A percentile compares a stretch with the other conserved stretches of the same genome.
Evolutionary conservation across 345 rosid genomes (phyloP).

Genomic region (Odontarrhena argentea): DNA sequence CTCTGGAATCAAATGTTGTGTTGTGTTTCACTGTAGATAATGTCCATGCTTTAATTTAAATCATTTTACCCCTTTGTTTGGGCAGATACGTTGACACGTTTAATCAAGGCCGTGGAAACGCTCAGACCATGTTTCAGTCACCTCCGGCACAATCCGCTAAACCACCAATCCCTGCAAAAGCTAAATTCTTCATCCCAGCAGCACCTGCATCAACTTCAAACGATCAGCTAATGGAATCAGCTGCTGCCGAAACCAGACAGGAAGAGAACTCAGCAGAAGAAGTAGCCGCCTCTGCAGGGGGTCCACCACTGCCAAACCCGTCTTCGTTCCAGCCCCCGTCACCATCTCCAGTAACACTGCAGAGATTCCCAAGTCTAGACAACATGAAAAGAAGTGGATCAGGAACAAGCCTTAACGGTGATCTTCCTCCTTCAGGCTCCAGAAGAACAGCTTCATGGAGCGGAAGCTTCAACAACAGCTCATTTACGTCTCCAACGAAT

Average conservation of each 20-base stretch:
- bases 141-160: conserved; percentile 64
- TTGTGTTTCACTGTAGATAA: conserved; percentile 19
- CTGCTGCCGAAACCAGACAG: conserved; percentile 51
- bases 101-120: conserved; percentile 80
- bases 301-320: conserved; percentile 37
- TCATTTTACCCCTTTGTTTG: background rate
- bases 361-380: conserved; percentile 71
- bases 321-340: conserved; percentile 45
- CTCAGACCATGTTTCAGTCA: conserved; percentile 66
- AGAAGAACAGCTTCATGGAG: conserved; percentile 92
- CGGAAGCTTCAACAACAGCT: conserved; percentile 55
- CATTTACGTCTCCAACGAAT: conserved; percentile 43
- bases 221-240: conserved; percentile 54
- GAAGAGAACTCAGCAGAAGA: conserved; percentile 45
- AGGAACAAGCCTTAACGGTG: conserved; percentile 36
- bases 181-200: conserved; percentile 83
- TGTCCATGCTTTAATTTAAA: conserved; percentile 1
- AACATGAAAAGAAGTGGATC: conserved; percentile 50
- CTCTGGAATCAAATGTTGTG: background rate
- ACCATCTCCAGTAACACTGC: conserved; percentile 50
- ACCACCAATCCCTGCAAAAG: conserved; percentile 67
- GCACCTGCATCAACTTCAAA: conserved; percentile 45
- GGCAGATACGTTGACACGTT: conserved; percentile 41
- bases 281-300: conserved; percentile 22
- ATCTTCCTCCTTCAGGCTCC: conserved; percentile 42